These are phyloP conservation scores for Boletus vermiculosoides DNA, from an alignment of 768 basidiomycete genomes.

Conservation along the genomic window DNA sequence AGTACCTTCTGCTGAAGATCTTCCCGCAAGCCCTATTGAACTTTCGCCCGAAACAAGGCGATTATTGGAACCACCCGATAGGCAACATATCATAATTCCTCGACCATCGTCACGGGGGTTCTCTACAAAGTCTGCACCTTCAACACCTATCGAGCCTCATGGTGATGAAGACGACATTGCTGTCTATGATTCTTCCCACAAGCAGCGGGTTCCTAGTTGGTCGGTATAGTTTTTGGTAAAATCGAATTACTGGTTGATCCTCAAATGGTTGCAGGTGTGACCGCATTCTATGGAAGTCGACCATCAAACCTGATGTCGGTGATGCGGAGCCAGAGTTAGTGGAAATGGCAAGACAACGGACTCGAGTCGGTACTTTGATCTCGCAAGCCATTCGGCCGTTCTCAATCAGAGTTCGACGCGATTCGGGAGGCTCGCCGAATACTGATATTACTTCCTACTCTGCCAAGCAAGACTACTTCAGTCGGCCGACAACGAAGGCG, in stretches of 20 bases:
- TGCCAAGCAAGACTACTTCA: constrained; percentile 24
- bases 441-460: constrained; percentile 21
- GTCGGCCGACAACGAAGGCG: constrained; percentile 16
- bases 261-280: constrained; percentile 60
- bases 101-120: constrained; percentile 29
- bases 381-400: constrained; percentile 52
- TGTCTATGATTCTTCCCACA: constrained; percentile 78
- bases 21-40: constrained; percentile 23
- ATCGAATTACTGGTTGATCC: constrained; percentile 2
- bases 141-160: constrained; percentile 37
- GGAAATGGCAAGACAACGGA: constrained; percentile 37
- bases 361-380: constrained; percentile 53
- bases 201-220: constrained; percentile 85
- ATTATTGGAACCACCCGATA: constrained; percentile 23
- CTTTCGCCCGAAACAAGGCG: constrained; percentile 1
- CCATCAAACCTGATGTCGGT: constrained; percentile 48
- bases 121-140: constrained; percentile 30
- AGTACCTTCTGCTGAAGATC: constrained; percentile 25
- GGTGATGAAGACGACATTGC: constrained; percentile 49
- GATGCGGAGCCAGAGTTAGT: constrained; percentile 39
- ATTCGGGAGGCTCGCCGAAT: constrained; percentile 35
- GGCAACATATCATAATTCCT: constrained; percentile 21
- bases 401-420: constrained; percentile 38
- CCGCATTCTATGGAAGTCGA: constrained; percentile 80
- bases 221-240: constrained; percentile 33